phyloP scores from a whole-genome alignment of 148 eudicot species.

The Rhododendron simsii region DNA sequence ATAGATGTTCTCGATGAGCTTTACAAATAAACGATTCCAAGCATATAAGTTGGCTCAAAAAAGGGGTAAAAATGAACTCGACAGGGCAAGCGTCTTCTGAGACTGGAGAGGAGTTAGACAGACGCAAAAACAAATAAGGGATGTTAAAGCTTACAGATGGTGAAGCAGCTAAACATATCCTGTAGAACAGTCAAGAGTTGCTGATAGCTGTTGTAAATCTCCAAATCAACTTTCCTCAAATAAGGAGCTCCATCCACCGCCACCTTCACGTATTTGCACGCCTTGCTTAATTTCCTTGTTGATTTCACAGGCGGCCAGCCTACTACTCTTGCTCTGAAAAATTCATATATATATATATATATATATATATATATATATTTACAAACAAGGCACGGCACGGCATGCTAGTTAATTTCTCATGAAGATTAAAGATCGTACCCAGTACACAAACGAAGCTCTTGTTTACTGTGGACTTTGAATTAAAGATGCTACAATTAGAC shows the following conservation, averaged over 20 bases:
- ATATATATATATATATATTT: too few species aligned
- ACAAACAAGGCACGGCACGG: not conserved
- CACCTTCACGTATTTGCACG: slow-evolving; percentile 56
- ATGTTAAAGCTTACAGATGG: slow-evolving; percentile 44
- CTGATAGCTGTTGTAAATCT: slow-evolving; percentile 49
- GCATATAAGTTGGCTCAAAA: not conserved
- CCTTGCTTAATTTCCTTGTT: slow-evolving; percentile 18
- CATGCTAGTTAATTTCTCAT: not conserved
- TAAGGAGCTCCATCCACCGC: slow-evolving; percentile 94
- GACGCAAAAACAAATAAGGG: not conserved
- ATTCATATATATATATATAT: too few species aligned
- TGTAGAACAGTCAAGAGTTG: slow-evolving; percentile 58
- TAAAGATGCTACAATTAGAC: too few species aligned
- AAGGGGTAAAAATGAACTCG: not conserved
- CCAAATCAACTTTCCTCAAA: slow-evolving; percentile 75
- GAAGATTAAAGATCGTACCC: not conserved
- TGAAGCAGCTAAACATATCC: slow-evolving; percentile 63
- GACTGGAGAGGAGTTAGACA: not conserved
- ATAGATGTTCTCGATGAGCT: not conserved
- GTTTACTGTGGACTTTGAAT: too few species aligned
- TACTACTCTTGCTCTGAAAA: slow-evolving; percentile 22
- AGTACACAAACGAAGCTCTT: too few species aligned
- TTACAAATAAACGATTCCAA: not conserved
- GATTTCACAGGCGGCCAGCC: slow-evolving; percentile 48
- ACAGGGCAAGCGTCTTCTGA: not conserved